Evolutionary conservation across 768 basidiomycete species (phyloP).

Genomic region (Sistotremastrum niveocremeum): DNA sequence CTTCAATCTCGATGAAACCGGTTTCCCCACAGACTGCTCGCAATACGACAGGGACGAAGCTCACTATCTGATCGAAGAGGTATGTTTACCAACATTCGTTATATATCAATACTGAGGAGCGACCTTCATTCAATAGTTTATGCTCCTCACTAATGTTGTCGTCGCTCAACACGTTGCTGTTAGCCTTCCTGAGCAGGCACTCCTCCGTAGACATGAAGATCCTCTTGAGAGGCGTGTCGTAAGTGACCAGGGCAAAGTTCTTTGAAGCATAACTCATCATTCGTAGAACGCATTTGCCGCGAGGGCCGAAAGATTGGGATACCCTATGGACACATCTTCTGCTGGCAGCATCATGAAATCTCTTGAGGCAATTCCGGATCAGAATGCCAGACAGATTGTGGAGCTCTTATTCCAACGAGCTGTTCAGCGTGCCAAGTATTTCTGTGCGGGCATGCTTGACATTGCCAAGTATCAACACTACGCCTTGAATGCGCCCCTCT

Average conservation of each 20-base stretch:
- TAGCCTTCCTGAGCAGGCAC: slow-evolving; percentile 91
- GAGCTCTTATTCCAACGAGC: slow-evolving; percentile 79
- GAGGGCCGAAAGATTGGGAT: slow-evolving; percentile 74
- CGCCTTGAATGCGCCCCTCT: slow-evolving; percentile 78
- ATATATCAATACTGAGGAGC: slow-evolving; percentile 2
- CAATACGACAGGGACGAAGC: slow-evolving; percentile 56
- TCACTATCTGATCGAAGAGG: slow-evolving; percentile 81
- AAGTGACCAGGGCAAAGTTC: slow-evolving; percentile 14
- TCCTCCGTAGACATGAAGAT: slow-evolving; percentile 86
- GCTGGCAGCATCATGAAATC: slow-evolving; percentile 76
- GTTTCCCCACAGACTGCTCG: slow-evolving; percentile 67
- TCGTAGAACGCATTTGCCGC: slow-evolving; percentile 59
- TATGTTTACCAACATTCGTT: slow-evolving; percentile 18
- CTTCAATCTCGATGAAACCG: slow-evolving; percentile 68
- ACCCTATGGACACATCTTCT: slow-evolving; percentile 66
- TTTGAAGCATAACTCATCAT: slow-evolving; percentile 6
- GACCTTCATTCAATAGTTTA: slow-evolving; percentile 43
- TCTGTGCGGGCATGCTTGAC: slow-evolving; percentile 98
- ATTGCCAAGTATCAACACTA: slow-evolving; percentile 97
- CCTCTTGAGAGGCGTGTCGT: slow-evolving; percentile 88
- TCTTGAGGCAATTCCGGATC: slow-evolving; percentile 59
- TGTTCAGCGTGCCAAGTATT: slow-evolving; percentile 94
- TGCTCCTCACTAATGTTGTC: slow-evolving; percentile 82
- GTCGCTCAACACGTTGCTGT: slow-evolving; percentile 91
- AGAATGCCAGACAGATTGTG: slow-evolving; percentile 62